Percentiles rank a stretch among this genome's conserved stretches.
Evolutionary conservation across 2,329 filamentous ascomycete species (phyloP).

Genomic region (Fusarium nematophilum): DNA sequence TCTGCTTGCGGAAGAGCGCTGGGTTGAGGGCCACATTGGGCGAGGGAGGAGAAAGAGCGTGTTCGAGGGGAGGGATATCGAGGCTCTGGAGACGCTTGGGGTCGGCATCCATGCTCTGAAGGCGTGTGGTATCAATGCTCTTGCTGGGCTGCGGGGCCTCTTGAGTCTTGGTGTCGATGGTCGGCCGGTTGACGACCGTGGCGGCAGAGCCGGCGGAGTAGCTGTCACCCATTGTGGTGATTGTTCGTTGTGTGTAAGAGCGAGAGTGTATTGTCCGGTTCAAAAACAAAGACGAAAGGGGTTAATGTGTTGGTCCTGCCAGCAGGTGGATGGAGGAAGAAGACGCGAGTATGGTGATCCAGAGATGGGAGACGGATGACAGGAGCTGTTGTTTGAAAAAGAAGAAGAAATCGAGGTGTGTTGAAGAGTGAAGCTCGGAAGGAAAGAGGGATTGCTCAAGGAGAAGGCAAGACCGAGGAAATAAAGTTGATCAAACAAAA

Average conservation of each 20-base stretch:
- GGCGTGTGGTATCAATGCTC: constrained; percentile 20
- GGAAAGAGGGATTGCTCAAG: constrained; percentile 16
- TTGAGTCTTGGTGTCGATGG: constrained; percentile 25
- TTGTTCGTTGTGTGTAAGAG: constrained; percentile 6
- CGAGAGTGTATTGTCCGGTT: background rate
- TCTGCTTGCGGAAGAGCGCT: constrained; percentile 48
- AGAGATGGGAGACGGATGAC: background rate
- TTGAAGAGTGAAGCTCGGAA: constrained; percentile 12
- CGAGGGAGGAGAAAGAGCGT: constrained; percentile 46
- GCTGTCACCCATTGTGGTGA: constrained; percentile 38
- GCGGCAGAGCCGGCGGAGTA: constrained; percentile 30
- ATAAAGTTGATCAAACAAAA: constrained; percentile 23
- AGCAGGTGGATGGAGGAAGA: constrained; percentile 31
- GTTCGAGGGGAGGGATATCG: constrained; percentile 44
- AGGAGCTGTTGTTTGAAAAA: background rate
- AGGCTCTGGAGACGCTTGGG: constrained; percentile 41
- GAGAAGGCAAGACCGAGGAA: constrained; percentile 4
- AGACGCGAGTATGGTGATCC: background rate
- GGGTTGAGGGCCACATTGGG: constrained; percentile 44
- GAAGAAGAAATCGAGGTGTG: constrained; percentile 9
- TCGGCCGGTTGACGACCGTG: constrained; percentile 30
- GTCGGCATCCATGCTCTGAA: constrained; percentile 20
- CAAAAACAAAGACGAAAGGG: background rate
- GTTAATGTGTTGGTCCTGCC: constrained; percentile 34
- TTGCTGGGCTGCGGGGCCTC: constrained; percentile 11